These are phyloP conservation scores for Nannochloropsis gaditana DNA, from an alignment of 108 stramenopile species.

Conservation along the genomic window DNA sequence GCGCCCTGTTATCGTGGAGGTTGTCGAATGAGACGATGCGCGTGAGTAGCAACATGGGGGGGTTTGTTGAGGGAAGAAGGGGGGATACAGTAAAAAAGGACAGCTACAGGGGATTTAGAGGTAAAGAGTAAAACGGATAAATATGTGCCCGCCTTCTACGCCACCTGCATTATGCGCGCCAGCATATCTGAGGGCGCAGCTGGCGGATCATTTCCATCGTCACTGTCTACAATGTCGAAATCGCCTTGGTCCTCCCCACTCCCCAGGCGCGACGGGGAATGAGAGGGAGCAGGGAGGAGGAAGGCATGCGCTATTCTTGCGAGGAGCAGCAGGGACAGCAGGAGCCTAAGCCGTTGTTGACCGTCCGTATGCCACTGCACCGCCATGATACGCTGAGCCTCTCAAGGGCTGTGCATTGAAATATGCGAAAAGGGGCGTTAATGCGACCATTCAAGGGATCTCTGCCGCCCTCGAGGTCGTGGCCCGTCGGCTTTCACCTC, in stretches of 20 bases:
- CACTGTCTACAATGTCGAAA: not conserved
- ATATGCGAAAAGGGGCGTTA: no score
- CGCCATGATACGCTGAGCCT: no score
- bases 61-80: not conserved
- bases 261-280: not conserved
- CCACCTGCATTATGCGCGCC: conserved; percentile 16
- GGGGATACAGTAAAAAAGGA: not conserved
- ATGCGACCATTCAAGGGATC: no score
- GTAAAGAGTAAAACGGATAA: not conserved
- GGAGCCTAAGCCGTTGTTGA: not conserved
- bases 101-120: not conserved
- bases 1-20: not conserved
- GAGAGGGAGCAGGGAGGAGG: not conserved
- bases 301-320: not conserved
- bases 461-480: no score
- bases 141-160: not conserved
- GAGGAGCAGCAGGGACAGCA: not conserved
- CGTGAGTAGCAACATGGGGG: not conserved
- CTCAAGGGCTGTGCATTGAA: no score
- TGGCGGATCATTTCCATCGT: not conserved
- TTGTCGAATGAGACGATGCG: not conserved
- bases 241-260: not conserved
- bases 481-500: no score
- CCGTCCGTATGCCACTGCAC: no score
- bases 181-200: not conserved